These are phyloP conservation scores for Bjerkandera adusta DNA, from an alignment of 1,284 basidiomycete genomes.

Conservation along the genomic window DNA sequence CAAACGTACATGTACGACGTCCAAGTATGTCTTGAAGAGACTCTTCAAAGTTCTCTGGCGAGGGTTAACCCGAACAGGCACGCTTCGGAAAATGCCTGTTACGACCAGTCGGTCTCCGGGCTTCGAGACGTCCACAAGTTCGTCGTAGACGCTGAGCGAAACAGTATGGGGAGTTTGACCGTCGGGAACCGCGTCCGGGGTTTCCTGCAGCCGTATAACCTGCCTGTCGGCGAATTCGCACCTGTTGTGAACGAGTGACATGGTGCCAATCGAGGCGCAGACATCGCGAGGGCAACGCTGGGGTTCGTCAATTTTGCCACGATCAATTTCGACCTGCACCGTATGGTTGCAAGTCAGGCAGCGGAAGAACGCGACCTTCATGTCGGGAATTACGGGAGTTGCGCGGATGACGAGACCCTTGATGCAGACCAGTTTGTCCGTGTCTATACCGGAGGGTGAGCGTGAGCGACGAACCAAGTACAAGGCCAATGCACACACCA, in stretches of 20 bases:
- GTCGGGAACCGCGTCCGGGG: constrained; percentile 96
- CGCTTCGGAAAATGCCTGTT: constrained; percentile 93
- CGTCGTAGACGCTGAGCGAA: constrained; percentile 94
- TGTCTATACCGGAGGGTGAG: constrained; percentile 71
- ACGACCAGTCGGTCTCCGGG: constrained; percentile 92
- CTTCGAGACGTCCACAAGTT: constrained; percentile 93
- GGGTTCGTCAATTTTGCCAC: constrained; percentile 95
- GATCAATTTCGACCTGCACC: constrained; percentile 92
- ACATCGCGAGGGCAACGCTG: constrained; percentile 89
- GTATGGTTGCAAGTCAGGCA: constrained; percentile 97
- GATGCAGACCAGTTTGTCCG: constrained; percentile 94
- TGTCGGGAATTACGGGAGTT: constrained; percentile 97
- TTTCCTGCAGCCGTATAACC: constrained; percentile 94
- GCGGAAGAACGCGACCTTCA: constrained; percentile 98
- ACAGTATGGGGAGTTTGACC: constrained; percentile 98
- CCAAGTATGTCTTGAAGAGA: constrained; percentile 95
- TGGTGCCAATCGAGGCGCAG: constrained; percentile 84
- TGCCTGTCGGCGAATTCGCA: constrained; percentile 96
- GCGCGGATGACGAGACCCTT: constrained; percentile 97
- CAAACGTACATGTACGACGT: constrained; percentile 90
- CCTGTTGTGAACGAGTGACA: constrained; percentile 96
- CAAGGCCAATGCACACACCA: constrained; percentile 46
- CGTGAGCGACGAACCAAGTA: not conserved
- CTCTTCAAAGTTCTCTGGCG: constrained; percentile 91
- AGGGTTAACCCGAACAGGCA: constrained; percentile 92